Percentiles rank a stretch among this genome's conserved stretches.
These are phyloP conservation scores for Nowakowskiella sp. DNA, from an alignment of 192 early-diverging fungal genomes.

Conservation along the genomic window DNA sequence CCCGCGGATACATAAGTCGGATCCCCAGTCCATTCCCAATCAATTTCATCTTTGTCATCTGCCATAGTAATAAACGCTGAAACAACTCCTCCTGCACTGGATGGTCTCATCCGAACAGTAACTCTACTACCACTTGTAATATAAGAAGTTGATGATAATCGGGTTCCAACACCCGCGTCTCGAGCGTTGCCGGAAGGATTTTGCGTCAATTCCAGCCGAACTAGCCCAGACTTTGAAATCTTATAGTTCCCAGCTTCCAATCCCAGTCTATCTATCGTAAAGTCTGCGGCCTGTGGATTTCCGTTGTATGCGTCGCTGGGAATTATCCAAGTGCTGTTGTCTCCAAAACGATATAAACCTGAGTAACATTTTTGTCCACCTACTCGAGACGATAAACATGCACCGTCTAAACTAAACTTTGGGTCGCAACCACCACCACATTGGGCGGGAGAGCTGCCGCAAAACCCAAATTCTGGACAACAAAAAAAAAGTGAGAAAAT, in stretches of 20 bases:
- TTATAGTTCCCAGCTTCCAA: conserved; percentile 16
- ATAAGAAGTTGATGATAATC: conserved; percentile 22
- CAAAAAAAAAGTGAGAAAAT: no score
- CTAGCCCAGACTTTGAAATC: conserved; percentile 17
- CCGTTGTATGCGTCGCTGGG: conserved; percentile 29
- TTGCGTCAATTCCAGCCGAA: conserved; percentile 13
- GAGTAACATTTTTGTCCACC: conserved; percentile 15
- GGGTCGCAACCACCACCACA: neutral
- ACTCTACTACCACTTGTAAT: conserved; percentile 24
- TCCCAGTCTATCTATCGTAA: conserved; percentile 10
- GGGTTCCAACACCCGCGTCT: conserved; percentile 9
- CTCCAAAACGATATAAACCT: conserved; percentile 20
- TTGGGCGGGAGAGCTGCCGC: neutral
- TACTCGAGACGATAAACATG: neutral
- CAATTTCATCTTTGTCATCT: conserved; percentile 37
- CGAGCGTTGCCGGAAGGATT: neutral
- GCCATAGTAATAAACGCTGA: conserved; percentile 35
- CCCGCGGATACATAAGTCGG: neutral
- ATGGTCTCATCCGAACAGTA: conserved; percentile 11
- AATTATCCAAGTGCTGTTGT: conserved; percentile 23
- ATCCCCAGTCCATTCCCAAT: conserved; percentile 32
- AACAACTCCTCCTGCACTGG: conserved; percentile 13
- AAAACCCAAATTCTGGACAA: neutral
- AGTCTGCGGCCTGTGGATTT: conserved; percentile 20
- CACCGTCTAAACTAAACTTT: no score